Evolutionary conservation across 1,139 yeast genomes (phyloP), one percentile per base, ranked within the genome.

Genomic region (Saccharomyces hybrid): DNA sequence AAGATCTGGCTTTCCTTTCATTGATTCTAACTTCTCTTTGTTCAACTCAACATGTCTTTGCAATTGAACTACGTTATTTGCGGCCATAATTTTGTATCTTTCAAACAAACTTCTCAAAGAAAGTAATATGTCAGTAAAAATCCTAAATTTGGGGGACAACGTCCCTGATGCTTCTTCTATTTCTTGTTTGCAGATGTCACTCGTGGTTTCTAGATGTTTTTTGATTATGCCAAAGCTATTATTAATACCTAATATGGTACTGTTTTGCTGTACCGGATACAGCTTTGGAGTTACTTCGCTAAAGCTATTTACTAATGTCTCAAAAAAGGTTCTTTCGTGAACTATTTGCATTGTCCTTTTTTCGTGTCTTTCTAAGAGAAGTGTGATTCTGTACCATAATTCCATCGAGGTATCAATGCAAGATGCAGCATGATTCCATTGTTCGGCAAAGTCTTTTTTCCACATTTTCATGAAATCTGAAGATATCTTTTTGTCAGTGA

Each of bases 281-380:
- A 87, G 63, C 9, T 68, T 69, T 7, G 69, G 65, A 57, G 82
- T 77, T 13, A 74, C 65, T 0, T 71, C 71, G 31, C 74, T 71
- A 60, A 86, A 80, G 26, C 75, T 75, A 20, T 74, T 73, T 46
- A 87, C 63, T 65, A 83, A 75, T 50, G 77, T 75, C 13, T 80
- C 78, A 63, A 87, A 79, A 58, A 84, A 76, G 32, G 75, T 75
- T 59, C 84, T 79, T 66, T 93, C 98, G 52, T 76, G 75, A 5
- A 88, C 82, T 59, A 84, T 78, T 53, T 87, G 90, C 61, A 81
- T 83, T 63, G 86, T 84, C 59, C 97, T 78, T 67, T 82, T 84
- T 62, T 87, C 87, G 57, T 87, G 78, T 56, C 97, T 75, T 69
- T 91, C 97, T 5, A 88, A 81, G 16, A 88, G 70, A 26, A 84